These are phyloP conservation scores for Aspergillus kassunensis DNA, from an alignment of 495 filamentous ascomycete species.

Conservation along the genomic window DNA sequence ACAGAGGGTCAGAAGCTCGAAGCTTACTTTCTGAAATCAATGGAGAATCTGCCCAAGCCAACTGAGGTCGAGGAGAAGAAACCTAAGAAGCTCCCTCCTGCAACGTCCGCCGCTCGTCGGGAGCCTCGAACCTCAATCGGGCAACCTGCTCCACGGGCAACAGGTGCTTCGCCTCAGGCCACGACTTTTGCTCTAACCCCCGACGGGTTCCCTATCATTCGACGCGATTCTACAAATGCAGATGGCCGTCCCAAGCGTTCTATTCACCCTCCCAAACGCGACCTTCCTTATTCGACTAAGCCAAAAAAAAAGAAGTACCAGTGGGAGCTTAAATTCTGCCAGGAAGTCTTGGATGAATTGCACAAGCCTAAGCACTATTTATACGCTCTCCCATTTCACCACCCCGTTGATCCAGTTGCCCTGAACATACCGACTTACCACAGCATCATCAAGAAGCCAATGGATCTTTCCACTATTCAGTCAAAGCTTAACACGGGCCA, in stretches of 20 bases:
- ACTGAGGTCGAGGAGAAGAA: slow-evolving; percentile 61
- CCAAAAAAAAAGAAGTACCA: slow-evolving; percentile 90
- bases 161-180: slow-evolving; percentile 47
- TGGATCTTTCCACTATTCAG: slow-evolving; percentile 80
- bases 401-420: slow-evolving; percentile 88
- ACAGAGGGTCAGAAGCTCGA: slow-evolving; percentile 56
- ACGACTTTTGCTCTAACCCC: slow-evolving; percentile 78
- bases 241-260: slow-evolving; percentile 87
- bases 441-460: slow-evolving; percentile 90
- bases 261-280: slow-evolving; percentile 87
- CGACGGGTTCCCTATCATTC: slow-evolving; percentile 84
- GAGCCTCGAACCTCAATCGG: slow-evolving; percentile 47
- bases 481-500: slow-evolving; percentile 74
- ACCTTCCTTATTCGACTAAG: slow-evolving; percentile 78
- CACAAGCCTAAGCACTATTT: slow-evolving; percentile 65
- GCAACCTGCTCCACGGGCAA: slow-evolving; percentile 26
- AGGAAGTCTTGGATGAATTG: slow-evolving; percentile 73
- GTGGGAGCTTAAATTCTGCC: slow-evolving; percentile 85
- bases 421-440: slow-evolving; percentile 92
- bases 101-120: slow-evolving; percentile 48
- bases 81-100: slow-evolving; percentile 48
- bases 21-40: slow-evolving; percentile 57
- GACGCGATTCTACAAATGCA: slow-evolving; percentile 74
- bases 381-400: slow-evolving; percentile 66
- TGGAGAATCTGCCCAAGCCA: slow-evolving; percentile 44